Evolutionary conservation across 228 moss, liverwort and hornwort species (phyloP), one percentile per base, ranked within the genome.

Genomic region (Sphagnum magellanicum): DNA sequence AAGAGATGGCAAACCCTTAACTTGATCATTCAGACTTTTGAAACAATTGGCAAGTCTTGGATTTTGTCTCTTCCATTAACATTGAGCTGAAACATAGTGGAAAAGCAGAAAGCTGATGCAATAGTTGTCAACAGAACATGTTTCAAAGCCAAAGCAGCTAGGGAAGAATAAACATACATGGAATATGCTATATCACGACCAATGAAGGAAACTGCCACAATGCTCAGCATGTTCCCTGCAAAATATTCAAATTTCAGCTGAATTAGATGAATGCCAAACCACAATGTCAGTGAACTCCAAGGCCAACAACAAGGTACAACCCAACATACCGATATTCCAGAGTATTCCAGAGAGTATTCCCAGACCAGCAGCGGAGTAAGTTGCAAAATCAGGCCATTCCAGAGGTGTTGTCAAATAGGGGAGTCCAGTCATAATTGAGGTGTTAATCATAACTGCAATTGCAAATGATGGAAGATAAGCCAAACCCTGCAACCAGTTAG

Each of bases 381-480:
- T 84, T 17, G 78, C 78, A 52, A 91, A 78, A 68, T 91, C 67
- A n/a, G 91, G 91, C 71, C 76, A 60, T 60, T 84, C 73, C 67
- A 76, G 76, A 5, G 80, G 71, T 51, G 70, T 55, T 32, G 84
- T 84, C 64, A 79, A 61, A 68, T 91, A 91, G 13, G 91, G 82
- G 13, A 88, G 52, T 32, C 78, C 76, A 63, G 84, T 84, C 49
- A 79, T 80, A 12, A 91, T 77, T 5, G 91, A 86, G 55, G 84
- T 84, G 69, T 81, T 77, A 13, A 91, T 68, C n/a, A 78, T 76
- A 55, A 91, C 82, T 16, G 85, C 83, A 53, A 91, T 83, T 55
- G 80, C 91, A 76, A 91, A 91, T 17, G 91, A 88, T 53, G 91
- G 91, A 51, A 91, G 71, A 72, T 80, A 91, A 5, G 78, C 74